These are phyloP conservation scores for Flaveria trinervia DNA, from an alignment of 129 eudicot genomes.

Conservation along the genomic window DNA sequence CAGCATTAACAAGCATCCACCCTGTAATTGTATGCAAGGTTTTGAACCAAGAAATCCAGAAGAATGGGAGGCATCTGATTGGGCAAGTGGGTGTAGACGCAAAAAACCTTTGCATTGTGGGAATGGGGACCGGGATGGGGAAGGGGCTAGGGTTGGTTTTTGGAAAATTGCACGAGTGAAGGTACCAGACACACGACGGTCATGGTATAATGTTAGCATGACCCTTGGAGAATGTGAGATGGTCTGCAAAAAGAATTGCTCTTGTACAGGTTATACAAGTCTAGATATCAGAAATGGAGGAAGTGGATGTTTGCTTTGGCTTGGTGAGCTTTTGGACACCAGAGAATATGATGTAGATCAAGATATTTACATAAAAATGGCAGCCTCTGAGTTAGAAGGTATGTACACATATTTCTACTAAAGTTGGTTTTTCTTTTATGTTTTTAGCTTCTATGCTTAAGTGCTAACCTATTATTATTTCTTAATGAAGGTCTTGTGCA, in stretches of 20 bases:
- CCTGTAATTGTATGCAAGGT: conserved; percentile 36
- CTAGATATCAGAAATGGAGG: conserved; percentile 33
- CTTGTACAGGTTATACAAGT: conserved; percentile 42
- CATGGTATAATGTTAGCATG: conserved; percentile 35
- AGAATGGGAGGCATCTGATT: conserved; percentile 41
- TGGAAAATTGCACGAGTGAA: conserved; percentile 19
- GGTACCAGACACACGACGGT: conserved; percentile 34
- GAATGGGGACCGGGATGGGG: conserved; percentile 34
- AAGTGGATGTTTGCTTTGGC: conserved; percentile 43
- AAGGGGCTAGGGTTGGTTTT: conserved; percentile 36
- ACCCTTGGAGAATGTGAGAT: conserved; percentile 37
- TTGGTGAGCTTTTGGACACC: conserved; percentile 33
- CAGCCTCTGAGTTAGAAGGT: conserved; percentile 27
- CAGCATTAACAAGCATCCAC: conserved; percentile 24
- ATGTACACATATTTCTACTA: neutral
- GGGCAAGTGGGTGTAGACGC: conserved; percentile 57
- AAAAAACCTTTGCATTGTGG: conserved; percentile 30
- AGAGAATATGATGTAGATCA: conserved; percentile 22
- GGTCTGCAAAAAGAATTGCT: conserved; percentile 33
- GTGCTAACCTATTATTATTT: neutral
- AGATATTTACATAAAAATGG: conserved; percentile 30
- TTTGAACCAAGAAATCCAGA: conserved; percentile 29
- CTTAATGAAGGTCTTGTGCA: neutral
- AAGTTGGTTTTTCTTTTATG: neutral
- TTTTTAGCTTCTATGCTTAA: neutral